Evolutionary conservation across 2,329 filamentous ascomycete genomes (phyloP), one percentile per base, ranked within the genome.

Genomic region (Didymella sp.): DNA sequence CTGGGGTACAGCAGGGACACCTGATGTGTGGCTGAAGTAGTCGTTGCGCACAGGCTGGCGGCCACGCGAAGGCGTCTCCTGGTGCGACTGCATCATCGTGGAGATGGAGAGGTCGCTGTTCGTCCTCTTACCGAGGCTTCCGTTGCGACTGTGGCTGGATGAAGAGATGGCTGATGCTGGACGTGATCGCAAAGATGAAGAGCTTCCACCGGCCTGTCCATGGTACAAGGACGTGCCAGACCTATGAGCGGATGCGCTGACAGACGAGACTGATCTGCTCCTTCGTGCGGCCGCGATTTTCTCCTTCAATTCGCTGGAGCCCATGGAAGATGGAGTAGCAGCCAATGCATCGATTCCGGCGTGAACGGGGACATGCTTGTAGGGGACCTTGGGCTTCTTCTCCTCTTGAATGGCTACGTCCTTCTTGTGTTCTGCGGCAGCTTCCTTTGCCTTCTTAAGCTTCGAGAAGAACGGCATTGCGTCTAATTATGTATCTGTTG

Each of bases 381-480:
- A 69, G 7, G 67, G 66, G 28, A 59, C 53, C 37, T 62, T 61
- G 43, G 66, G 58, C 48, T 61, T 66, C 7, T 45, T 31, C 24
- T 65, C 51, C 30, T 49, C 56, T 41, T 67, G 63, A 37, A 47
- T 24, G 37, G 51, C 48, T 31, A 55, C 51, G 28, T 53, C 57
- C 51, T 62, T 64, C 43, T 71, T 67, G 40, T 71, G 66, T 40
- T 71, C 61, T 7, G 64, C 60, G 9, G 66, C 69, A 15, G 66
- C 69, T 50, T 71, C 70, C 52, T 69, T 71, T 48, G 65, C 64
- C 35, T 68, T 72, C 60, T 68, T 75, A 48, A 69, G 51, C 50
- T 66, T 71, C 4, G 69, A 69, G 52, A 74, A 71, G 41, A 73
- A 67, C 19, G 72, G 62, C 74, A 77, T 76, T 33, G 38, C 2